Evolutionary conservation across 441 rosid genomes (phyloP).

Genomic region (Jatropha multifida): DNA sequence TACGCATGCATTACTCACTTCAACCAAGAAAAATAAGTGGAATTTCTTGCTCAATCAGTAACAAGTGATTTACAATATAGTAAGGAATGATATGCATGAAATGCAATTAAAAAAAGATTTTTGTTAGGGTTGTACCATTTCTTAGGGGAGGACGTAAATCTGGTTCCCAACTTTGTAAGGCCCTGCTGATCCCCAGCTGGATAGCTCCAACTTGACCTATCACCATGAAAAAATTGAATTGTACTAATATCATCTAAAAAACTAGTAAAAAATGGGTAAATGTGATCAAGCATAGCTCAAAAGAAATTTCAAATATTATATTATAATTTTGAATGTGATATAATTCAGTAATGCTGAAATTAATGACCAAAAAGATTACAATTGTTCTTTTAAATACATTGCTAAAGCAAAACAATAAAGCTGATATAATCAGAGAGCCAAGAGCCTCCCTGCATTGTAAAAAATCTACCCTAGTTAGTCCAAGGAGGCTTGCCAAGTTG

Average conservation of each 20-base stretch:
- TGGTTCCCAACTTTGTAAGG: constrained; percentile 95
- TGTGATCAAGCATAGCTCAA: neutral
- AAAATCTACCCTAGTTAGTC: neutral
- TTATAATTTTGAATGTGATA: neutral
- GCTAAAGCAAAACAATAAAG: too few species aligned
- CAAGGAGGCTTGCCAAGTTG: neutral
- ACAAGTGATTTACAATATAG: neutral
- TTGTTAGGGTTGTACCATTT: constrained; percentile 42
- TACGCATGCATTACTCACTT: neutral
- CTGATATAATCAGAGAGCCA: neutral
- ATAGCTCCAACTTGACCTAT: constrained; percentile 98
- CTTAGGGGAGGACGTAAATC: constrained; percentile 79
- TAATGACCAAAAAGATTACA: too few species aligned
- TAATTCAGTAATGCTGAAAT: neutral
- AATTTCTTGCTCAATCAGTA: neutral
- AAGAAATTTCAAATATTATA: neutral
- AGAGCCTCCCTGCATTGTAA: neutral
- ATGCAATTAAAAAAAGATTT: neutral
- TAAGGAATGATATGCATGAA: neutral
- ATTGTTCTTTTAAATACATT: too few species aligned
- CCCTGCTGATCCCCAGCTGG: constrained; percentile 87
- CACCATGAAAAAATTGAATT: constrained; percentile 20
- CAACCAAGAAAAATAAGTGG: neutral
- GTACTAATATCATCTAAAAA: neutral
- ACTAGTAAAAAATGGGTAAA: neutral